Percentiles rank a stretch among this genome's conserved stretches.
phyloP scores from a whole-genome alignment of 345 rosid genomes.

The Gossypium turneri region DNA sequence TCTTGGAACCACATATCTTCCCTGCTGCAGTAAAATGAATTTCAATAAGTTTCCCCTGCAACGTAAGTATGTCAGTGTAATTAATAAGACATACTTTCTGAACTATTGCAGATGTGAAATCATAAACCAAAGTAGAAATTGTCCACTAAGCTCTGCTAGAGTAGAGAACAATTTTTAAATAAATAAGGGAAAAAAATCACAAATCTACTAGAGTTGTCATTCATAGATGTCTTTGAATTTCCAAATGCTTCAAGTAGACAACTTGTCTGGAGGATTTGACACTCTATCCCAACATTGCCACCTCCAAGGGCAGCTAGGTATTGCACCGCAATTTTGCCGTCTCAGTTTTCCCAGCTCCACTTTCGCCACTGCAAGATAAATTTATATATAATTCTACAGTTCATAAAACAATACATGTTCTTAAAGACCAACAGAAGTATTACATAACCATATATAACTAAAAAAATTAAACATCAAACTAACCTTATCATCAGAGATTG shows the following conservation, averaged over 20 bases:
- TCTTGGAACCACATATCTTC: slow-evolving; percentile 79
- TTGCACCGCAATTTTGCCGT: slow-evolving; percentile 90
- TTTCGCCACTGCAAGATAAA: slow-evolving; percentile 74
- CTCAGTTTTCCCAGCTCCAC: slow-evolving; percentile 98
- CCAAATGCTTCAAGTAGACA: slow-evolving; percentile 96
- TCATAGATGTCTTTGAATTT: slow-evolving; percentile 89
- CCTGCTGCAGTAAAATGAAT: slow-evolving; percentile 74
- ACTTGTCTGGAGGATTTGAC: slow-evolving; percentile 62
- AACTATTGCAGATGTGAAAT: background rate
- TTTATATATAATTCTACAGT: slow-evolving; percentile 4
- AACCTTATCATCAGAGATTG: slow-evolving; percentile 97
- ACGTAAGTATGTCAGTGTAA: background rate
- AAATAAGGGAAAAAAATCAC: slow-evolving; percentile 40
- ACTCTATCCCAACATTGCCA: slow-evolving; percentile 64
- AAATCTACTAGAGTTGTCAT: slow-evolving; percentile 91
- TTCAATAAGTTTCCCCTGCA: slow-evolving; percentile 88
- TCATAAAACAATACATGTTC: slow-evolving; percentile 6
- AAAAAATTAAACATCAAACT: slow-evolving; percentile 15
- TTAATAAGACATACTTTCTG: background rate
- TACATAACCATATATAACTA: background rate
- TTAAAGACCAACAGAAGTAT: slow-evolving; percentile 2
- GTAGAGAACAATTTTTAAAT: slow-evolving; percentile 2
- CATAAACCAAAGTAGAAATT: background rate
- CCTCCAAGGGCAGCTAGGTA: slow-evolving; percentile 88
- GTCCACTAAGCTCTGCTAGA: background rate